Conservation (phyloP, 257 asterid genomes). For the Solanum pimpinellifolium region DNA sequence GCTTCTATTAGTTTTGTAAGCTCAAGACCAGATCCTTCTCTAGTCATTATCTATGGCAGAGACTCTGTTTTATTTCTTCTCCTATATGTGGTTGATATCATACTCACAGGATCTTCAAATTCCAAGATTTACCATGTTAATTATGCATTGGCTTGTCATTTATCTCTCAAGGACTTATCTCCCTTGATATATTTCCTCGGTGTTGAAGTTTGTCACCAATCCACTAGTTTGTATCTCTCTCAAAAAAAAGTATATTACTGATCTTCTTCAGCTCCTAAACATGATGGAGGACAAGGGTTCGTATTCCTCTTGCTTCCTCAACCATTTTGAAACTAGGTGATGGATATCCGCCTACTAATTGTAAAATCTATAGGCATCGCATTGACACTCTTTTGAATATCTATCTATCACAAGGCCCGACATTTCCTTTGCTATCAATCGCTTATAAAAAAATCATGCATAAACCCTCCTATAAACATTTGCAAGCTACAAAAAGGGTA, state of each 20-base stretch:
- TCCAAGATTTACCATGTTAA: background rate
- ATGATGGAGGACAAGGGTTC: background rate
- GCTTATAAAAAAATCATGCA: background rate
- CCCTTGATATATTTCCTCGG: background rate
- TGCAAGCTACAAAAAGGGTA: background rate
- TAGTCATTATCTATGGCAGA: background rate
- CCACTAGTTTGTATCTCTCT: background rate
- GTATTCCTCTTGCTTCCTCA: background rate
- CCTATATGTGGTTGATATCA: background rate
- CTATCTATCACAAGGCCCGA: background rate
- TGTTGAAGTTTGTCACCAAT: background rate
- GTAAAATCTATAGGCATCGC: background rate
- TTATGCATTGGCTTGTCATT: too few species aligned
- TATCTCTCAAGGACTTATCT: too few species aligned
- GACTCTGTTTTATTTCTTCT: background rate
- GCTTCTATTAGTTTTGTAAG: too few species aligned
- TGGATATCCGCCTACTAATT: background rate
- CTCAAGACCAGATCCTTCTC: background rate
- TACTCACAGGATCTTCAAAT: background rate
- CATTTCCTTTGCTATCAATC: background rate
- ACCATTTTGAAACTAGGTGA: background rate
- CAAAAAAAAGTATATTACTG: background rate
- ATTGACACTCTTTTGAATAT: background rate
- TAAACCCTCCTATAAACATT: background rate
- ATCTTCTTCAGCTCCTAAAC: background rate